Percentiles rank a stretch among this genome's conserved stretches.
Evolutionary conservation across 768 basidiomycete species (phyloP).

Genomic region (Russula earlei): DNA sequence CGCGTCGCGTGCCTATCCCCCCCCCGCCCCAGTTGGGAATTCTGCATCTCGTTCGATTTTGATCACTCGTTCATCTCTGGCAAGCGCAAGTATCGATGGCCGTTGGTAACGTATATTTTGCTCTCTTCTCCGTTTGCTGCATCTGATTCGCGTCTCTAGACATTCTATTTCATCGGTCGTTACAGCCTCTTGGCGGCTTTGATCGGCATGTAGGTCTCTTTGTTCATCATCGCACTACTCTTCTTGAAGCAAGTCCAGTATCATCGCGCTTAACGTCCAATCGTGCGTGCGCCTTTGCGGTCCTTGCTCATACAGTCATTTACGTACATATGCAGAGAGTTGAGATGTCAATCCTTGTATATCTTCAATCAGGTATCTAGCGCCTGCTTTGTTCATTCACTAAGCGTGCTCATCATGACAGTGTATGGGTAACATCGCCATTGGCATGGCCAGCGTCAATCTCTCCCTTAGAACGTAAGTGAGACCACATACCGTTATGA

Average conservation of each 20-base stretch:
- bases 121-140: background rate
- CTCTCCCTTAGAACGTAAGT: slow-evolving; percentile 37
- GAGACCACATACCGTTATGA: slow-evolving; percentile 3
- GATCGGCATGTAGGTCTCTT: slow-evolving; percentile 35
- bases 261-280: slow-evolving; percentile 31
- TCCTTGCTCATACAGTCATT: background rate
- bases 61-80: slow-evolving; percentile 35
- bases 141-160: slow-evolving; percentile 22
- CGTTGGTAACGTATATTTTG: slow-evolving; percentile 27
- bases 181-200: slow-evolving; percentile 37
- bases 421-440: slow-evolving; percentile 35
- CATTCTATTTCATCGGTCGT: slow-evolving; percentile 38
- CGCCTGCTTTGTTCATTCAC: background rate
- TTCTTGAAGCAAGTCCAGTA: background rate
- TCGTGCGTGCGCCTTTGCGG: slow-evolving; percentile 22
- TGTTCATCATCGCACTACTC: background rate
- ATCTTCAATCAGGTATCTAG: slow-evolving; percentile 36
- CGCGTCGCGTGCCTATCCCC: background rate
- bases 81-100: slow-evolving; percentile 38
- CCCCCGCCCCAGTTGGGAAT: slow-evolving; percentile 33
- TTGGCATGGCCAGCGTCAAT: slow-evolving; percentile 40
- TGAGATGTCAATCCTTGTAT: slow-evolving; percentile 40
- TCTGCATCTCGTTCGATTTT: slow-evolving; percentile 34
- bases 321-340: slow-evolving; percentile 22
- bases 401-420: slow-evolving; percentile 19